Conservation (phyloP, 2,329 filamentous ascomycete genomes). For the Proliferodiscus dingleyae region DNA sequence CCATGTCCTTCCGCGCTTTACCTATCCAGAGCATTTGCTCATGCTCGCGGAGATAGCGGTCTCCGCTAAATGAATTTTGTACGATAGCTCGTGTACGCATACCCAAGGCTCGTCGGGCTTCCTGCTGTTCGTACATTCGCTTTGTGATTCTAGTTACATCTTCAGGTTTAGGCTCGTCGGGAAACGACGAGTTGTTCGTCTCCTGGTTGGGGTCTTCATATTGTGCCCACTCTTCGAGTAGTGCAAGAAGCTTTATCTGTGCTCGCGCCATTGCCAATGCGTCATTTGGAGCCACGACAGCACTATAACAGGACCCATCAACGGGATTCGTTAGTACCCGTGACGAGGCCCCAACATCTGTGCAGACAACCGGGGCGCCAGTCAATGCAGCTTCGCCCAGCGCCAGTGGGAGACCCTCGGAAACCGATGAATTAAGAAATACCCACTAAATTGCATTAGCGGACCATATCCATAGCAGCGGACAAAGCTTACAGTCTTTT, state of each 20-base stretch:
- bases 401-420: slow-evolving; percentile 51
- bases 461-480: not conserved
- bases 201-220: slow-evolving; percentile 45
- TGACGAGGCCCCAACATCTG: slow-evolving; percentile 51
- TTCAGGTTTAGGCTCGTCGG: slow-evolving; percentile 41
- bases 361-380: slow-evolving; percentile 51
- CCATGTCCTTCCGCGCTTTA: slow-evolving; percentile 11
- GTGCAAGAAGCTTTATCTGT: slow-evolving; percentile 56
- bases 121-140: slow-evolving; percentile 53
- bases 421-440: slow-evolving; percentile 53
- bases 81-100: slow-evolving; percentile 55
- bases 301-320: slow-evolving; percentile 47
- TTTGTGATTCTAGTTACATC: slow-evolving; percentile 48
- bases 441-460: slow-evolving; percentile 36
- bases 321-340: slow-evolving; percentile 51
- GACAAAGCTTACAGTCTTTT: slow-evolving; percentile 15
- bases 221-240: slow-evolving; percentile 56
- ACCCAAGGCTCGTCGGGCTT: slow-evolving; percentile 50
- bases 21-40: slow-evolving; percentile 55
- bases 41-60: slow-evolving; percentile 56
- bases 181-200: slow-evolving; percentile 1
- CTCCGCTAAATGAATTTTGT: slow-evolving; percentile 53
- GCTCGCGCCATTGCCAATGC: slow-evolving; percentile 54
- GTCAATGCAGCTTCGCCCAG: slow-evolving; percentile 54
- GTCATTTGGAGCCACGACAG: slow-evolving; percentile 61